These are phyloP conservation scores for Nephelium lappaceum DNA, from an alignment of 345 rosid genomes.

Conservation along the genomic window DNA sequence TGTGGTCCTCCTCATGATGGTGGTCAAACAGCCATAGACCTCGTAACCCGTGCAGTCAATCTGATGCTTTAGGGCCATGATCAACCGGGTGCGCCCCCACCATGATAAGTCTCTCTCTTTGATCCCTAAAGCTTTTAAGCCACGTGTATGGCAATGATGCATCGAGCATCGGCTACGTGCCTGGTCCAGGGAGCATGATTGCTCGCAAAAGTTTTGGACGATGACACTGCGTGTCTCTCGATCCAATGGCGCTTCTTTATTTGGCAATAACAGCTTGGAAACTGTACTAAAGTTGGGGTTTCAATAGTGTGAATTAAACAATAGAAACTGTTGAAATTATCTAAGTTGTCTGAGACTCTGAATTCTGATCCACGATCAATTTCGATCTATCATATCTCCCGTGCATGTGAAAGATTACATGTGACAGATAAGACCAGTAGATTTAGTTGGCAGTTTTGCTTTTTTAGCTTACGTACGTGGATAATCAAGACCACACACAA, in stretches of 20 bases:
- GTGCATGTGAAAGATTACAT: conserved; percentile 30
- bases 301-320: conserved; percentile 6
- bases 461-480: conserved; percentile 1
- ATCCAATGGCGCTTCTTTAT: conserved; percentile 32
- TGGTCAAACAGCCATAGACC: conserved; percentile 29
- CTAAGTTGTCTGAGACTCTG: conserved; percentile 14
- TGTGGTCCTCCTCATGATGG: conserved; percentile 16
- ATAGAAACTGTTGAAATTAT: background rate
- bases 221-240: conserved; percentile 12
- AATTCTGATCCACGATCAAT: background rate
- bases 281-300: conserved; percentile 6
- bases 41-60: conserved; percentile 39
- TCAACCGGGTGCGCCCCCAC: conserved; percentile 13
- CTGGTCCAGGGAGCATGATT: conserved; percentile 13
- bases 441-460: background rate
- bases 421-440: conserved; percentile 9
- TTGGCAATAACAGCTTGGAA: conserved; percentile 17
- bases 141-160: conserved; percentile 32
- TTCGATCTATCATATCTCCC: background rate
- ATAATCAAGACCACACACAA: background rate
- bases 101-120: background rate
- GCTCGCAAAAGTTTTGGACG: conserved; percentile 17
- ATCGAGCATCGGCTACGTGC: background rate
- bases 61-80: conserved; percentile 20
- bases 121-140: background rate